A percentile compares a stretch with the other conserved stretches of the same genome.
Evolutionary conservation across 192 early-diverging fungal species (phyloP).

Genomic region (Coemansia sp.): DNA sequence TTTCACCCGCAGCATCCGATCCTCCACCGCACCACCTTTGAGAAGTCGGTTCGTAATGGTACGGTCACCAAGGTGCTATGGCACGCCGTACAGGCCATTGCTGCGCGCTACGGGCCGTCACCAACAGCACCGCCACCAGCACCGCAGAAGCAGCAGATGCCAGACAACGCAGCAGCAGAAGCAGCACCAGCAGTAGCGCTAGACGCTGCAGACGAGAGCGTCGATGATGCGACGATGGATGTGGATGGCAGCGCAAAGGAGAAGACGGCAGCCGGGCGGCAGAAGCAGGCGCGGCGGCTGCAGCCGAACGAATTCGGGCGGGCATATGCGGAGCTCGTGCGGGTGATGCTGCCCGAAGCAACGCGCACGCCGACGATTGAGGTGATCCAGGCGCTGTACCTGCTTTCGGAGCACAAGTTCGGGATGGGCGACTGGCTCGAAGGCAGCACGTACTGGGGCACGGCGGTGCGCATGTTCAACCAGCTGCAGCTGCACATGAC

Average conservation of each 20-base stretch:
- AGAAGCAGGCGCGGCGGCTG: neutral
- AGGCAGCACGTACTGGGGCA: constrained; percentile 55
- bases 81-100: constrained; percentile 54
- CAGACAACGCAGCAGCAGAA: neutral
- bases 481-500: constrained; percentile 56
- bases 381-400: constrained; percentile 51
- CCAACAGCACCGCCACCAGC: neutral
- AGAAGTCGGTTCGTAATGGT: constrained; percentile 34
- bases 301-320: constrained; percentile 41
- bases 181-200: neutral
- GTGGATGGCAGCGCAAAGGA: neutral
- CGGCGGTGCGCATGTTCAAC: constrained; percentile 56
- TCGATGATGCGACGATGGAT: constrained; percentile 6
- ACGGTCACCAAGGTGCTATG: constrained; percentile 41
- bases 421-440: constrained; percentile 53
- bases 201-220: neutral
- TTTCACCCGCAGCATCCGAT: constrained; percentile 57
- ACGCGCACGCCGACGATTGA: constrained; percentile 38
- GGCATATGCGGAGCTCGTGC: constrained; percentile 30
- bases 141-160: neutral
- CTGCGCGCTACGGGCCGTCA: constrained; percentile 37
- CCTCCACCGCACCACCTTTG: constrained; percentile 53
- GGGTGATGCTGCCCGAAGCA: constrained; percentile 45
- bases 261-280: neutral
- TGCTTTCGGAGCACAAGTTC: constrained; percentile 50